Evolutionary conservation across 148 eudicot genomes (phyloP), one percentile per base, ranked within the genome.

Genomic region (Beta vulgaris): DNA sequence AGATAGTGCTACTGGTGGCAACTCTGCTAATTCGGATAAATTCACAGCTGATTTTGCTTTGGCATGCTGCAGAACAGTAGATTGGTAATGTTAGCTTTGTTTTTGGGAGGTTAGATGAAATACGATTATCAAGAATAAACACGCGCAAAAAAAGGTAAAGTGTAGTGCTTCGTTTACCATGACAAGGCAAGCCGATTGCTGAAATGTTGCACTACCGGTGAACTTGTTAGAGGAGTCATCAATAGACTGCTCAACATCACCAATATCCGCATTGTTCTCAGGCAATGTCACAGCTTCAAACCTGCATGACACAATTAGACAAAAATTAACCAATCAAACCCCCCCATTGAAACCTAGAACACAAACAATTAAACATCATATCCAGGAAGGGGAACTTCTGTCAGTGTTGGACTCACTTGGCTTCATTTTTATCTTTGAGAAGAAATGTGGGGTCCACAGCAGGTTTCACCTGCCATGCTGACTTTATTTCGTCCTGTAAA

Each of bases 401-500:
- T 21, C 11, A 60, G 21, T 10, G n/a, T 12, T 44, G 68, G 72
- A 87, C 89, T 73, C 39, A 95, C 99, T 92, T 96, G 77, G 99
- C 99, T 68, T 91, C 91, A 55, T 81, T 73, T 84, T 89, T 96
- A 73, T 87, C 84, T 88, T 89, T 91, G 68, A 97, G 99, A 43
- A 96, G 85, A 73, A 90, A 68, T 16, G 92, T 96, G 51, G 87
- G 97, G 82, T 95, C 97, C 43, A 80, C 76, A 32, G 74, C 83
- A 39, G 84, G 72, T 80, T 88, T 88, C 29, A 86, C 91, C 84
- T 95, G 92, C 99, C 99, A 96, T 19, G 99, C 90, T 76, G 92
- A 78, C 77, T 96, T 95, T 55, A 95, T 79, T 76, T 95, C 90
- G 68, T 86, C 84, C 98, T 95, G 83, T 15, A 77, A 67, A 77